Base-by-base conservation (phyloP, 2,329 filamentous ascomycete genomes). In the Exserohilum turcica region DNA sequence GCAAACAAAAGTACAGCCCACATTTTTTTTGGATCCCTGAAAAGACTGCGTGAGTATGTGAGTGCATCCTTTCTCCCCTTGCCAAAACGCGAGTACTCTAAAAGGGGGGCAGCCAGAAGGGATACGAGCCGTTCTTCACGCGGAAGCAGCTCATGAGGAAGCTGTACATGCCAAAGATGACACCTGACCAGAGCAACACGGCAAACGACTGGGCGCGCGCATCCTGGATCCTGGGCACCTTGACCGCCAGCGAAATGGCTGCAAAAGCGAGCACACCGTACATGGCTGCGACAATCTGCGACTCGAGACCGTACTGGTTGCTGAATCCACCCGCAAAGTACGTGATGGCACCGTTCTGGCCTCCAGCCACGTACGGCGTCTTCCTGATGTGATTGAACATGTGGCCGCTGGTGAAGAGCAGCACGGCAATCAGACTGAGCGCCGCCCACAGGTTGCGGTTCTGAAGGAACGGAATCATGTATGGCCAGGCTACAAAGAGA, bases 331-430 rank as follows among this genome's bases (percentile, higher is more conserved):
- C 83, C 3, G 93, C 91, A 75, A 99, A 94, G 75, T 97, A 97
- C 70, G 78, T 90, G 57, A 99, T 85, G 5, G 92, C 92, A 15
- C 94, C 94, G 48, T 84, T 86, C 32, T 91, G 91, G 72, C 97
- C 87, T 36, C 89, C 90, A 36, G 86, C 82, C 28, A 97, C 91
- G 67, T 99, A 99, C 2, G 94, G 94, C 2, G 95, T 91, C 74
- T 94, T 93, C 65, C 95, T 86, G 71, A 99, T 99, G 72, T 97
- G 92, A 76, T 97, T 99, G 83, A 95, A 99, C 95, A 99, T 99
- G 77, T 97, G 92, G 33, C 94, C 95, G 66, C 90, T 94, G 40
- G 89, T 97, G 78, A 97, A 99, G 52, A 97, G 81, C 36, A 99
- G 84, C 59, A 99, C 92, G 12, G 87, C 82, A 67, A 97, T 92